Percentiles rank a stretch among this genome's conserved stretches.
These are phyloP conservation scores for Aspergillus incahuasiensis DNA, from an alignment of 495 filamentous ascomycete species.

Conservation along the genomic window DNA sequence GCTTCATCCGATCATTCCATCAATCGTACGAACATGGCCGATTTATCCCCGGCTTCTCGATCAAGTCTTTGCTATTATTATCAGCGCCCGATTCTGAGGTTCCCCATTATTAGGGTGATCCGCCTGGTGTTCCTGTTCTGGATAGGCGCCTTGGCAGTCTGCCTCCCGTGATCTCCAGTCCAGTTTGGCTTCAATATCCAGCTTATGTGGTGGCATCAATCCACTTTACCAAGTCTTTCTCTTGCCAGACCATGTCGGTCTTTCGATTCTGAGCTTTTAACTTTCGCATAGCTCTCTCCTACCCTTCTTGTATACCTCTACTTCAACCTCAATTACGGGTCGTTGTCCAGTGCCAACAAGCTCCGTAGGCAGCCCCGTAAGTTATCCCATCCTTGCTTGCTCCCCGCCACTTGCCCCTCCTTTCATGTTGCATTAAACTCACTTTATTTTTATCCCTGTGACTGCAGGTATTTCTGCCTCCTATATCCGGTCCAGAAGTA, in stretches of 20 bases:
- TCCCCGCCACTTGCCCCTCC: constrained; percentile 17
- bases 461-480: constrained; percentile 4
- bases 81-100: not conserved
- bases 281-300: not conserved
- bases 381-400: constrained; percentile 8
- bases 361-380: constrained; percentile 8
- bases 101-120: not conserved
- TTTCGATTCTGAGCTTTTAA: not conserved
- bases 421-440: constrained; percentile 16
- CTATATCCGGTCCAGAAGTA: constrained; percentile 9
- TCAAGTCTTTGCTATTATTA: not conserved
- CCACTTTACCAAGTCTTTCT: not conserved
- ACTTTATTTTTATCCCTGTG: constrained; percentile 18
- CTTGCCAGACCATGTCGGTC: not conserved
- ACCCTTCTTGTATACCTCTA: not conserved
- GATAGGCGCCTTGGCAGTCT: constrained; percentile 10
- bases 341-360: constrained; percentile 5
- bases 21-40: not conserved
- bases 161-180: constrained; percentile 6
- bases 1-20: not conserved
- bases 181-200: constrained; percentile 2
- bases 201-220: not conserved
- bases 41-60: not conserved
- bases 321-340: not conserved
- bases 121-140: constrained; percentile 1